Conservation (phyloP, 345 rosid species). For the Eucalyptus fibrosa region DNA sequence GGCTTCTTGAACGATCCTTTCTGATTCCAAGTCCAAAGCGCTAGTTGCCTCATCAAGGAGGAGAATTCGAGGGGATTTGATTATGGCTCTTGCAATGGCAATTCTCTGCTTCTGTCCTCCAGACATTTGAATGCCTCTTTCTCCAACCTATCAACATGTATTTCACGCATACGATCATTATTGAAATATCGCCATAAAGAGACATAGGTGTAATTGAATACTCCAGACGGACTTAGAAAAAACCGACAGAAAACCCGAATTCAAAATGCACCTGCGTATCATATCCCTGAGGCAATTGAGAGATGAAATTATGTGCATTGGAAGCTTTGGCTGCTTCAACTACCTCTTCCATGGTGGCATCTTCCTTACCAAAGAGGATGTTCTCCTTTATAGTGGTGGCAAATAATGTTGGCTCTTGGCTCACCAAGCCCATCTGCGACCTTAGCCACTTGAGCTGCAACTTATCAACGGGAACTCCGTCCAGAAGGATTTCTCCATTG, state of each 20-base stretch:
- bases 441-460: constrained; percentile 2
- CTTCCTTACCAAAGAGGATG: constrained; percentile 30
- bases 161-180: background rate
- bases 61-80: constrained; percentile 18
- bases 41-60: constrained; percentile 32
- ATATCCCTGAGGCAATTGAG: constrained; percentile 15
- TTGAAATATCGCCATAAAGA: background rate
- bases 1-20: constrained; percentile 15
- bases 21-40: constrained; percentile 21
- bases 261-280: constrained; percentile 14
- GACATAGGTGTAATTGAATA: background rate
- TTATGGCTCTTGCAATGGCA: constrained; percentile 23
- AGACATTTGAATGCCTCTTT: constrained; percentile 21
- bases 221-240: background rate
- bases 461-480: background rate
- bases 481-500: background rate
- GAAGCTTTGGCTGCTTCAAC: constrained; percentile 19
- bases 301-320: constrained; percentile 25
- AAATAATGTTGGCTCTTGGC: constrained; percentile 31
- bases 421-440: constrained; percentile 24
- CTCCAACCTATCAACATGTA: constrained; percentile 10
- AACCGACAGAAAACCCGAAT: background rate
- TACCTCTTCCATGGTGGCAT: constrained; percentile 14
- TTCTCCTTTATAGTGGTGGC: constrained; percentile 26
- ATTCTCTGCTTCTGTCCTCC: constrained; percentile 35